phyloP scores from a whole-genome alignment of 345 rosid species.

The Salix purpurea region DNA sequence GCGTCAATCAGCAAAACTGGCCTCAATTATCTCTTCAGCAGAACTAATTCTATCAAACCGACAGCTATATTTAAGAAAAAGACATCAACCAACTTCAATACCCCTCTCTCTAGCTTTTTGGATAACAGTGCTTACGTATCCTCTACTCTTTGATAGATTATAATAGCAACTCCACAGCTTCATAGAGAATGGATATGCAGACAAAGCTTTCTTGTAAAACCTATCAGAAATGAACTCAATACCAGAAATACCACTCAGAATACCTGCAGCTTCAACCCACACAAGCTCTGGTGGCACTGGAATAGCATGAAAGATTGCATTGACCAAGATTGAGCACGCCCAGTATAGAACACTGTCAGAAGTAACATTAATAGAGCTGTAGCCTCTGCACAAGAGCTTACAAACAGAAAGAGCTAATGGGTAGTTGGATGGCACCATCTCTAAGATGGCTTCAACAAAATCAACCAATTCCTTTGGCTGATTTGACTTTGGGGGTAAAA shows the following conservation, averaged over 20 bases:
- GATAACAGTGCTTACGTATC: slow-evolving; percentile 27
- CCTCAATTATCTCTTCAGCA: background rate
- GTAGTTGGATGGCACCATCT: slow-evolving; percentile 62
- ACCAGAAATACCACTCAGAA: slow-evolving; percentile 39
- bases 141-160: slow-evolving; percentile 27
- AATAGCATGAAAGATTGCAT: slow-evolving; percentile 54
- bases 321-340: slow-evolving; percentile 56
- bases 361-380: slow-evolving; percentile 10
- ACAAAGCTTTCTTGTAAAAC: slow-evolving; percentile 60
- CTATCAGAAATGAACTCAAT: slow-evolving; percentile 38
- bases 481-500: slow-evolving; percentile 49
- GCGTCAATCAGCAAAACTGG: slow-evolving; percentile 9
- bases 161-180: slow-evolving; percentile 53
- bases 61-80: background rate
- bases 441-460: slow-evolving; percentile 72
- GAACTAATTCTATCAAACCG: slow-evolving; percentile 16
- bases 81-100: slow-evolving; percentile 37
- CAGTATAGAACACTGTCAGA: slow-evolving; percentile 56
- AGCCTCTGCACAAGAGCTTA: slow-evolving; percentile 40
- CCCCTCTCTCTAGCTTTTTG: slow-evolving; percentile 64
- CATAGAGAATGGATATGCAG: slow-evolving; percentile 64
- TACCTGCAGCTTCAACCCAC: slow-evolving; percentile 70
- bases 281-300: slow-evolving; percentile 75
- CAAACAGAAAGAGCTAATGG: slow-evolving; percentile 57
- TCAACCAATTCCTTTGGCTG: slow-evolving; percentile 64